Conservation (phyloP, 129 eudicot species). For the carrot (Daucus carota) region DH1_v3.0 NC_030389.2:9529501-9530000, state of each 20-base stretch:
- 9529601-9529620: slow-evolving; percentile 32
- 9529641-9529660: slow-evolving; percentile 28
- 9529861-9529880: slow-evolving; percentile 74
- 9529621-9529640: slow-evolving; percentile 55
- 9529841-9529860: slow-evolving; percentile 54
- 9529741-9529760: slow-evolving; percentile 46
- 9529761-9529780: slow-evolving; percentile 43
- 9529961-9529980: background rate
- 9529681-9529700: slow-evolving; percentile 38
- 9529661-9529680: slow-evolving; percentile 34
- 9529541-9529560: slow-evolving; percentile 23
- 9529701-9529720: slow-evolving; percentile 28
- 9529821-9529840: slow-evolving; percentile 25
- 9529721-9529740: slow-evolving; percentile 29
- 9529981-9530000: slow-evolving; percentile 24
- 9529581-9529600: slow-evolving; percentile 20
- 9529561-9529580: slow-evolving; percentile 25
- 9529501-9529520: slow-evolving; percentile 16
- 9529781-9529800: slow-evolving; percentile 27
- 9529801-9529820: slow-evolving; percentile 24
- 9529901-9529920: slow-evolving; percentile 23
- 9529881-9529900: slow-evolving; percentile 29
- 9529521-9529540: slow-evolving; percentile 20
- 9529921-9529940: slow-evolving; percentile 20
- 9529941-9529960: slow-evolving; percentile 18